Base-by-base conservation (phyloP, 2,329 filamentous ascomycete species). In the Ascochyta viciae-villosae region DNA sequence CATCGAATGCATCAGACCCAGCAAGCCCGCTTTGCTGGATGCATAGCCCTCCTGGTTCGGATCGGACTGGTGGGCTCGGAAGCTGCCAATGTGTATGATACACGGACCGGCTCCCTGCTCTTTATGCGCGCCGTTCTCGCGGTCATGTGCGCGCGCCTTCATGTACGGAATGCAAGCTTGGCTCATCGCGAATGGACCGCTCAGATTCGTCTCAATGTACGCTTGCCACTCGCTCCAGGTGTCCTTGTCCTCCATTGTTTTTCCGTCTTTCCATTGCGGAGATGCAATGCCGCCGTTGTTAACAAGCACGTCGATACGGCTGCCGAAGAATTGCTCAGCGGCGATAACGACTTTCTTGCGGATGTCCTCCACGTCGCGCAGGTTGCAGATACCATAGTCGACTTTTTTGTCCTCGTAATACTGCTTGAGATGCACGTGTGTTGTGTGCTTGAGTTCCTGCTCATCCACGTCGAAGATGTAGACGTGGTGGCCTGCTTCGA, bases 1-100 rank as follows among this genome's bases (percentile, higher is more conserved):
- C 78, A 83, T 78, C 26, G 77, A 77, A 59, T 83, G 81, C 67
- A 79, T 81, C 54, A 84, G 60, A 0, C 82, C 82, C 10, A 83
- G 65, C 44, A 84, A 68, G 0, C 81, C 82, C 3, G 81, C 79
- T 68, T 84, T 85, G 10, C 78, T 82, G 0, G 81, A 75, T 16
- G 80, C 81, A 64, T 83, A 82, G 3, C 79, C 79, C 58, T 82
- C 80, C 60, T 81, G 79, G 61, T 82, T 81, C 4, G 77, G 74
- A 60, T 82, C 80, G 27, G 72, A 77, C 57, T 78, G 76, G 34
- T 78, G 69, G 15, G 79, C 78, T 10, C 80, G 77, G 69, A 81
- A 81, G 26, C 76, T 79, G 24, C 77, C 76, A 54, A 82, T 75
- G 61, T 79, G 77, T 38, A 81, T 75, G 60, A 82, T 80, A 52